Evolutionary conservation across 768 basidiomycete species (phyloP).

Genomic region (Tulasnella sp.): DNA sequence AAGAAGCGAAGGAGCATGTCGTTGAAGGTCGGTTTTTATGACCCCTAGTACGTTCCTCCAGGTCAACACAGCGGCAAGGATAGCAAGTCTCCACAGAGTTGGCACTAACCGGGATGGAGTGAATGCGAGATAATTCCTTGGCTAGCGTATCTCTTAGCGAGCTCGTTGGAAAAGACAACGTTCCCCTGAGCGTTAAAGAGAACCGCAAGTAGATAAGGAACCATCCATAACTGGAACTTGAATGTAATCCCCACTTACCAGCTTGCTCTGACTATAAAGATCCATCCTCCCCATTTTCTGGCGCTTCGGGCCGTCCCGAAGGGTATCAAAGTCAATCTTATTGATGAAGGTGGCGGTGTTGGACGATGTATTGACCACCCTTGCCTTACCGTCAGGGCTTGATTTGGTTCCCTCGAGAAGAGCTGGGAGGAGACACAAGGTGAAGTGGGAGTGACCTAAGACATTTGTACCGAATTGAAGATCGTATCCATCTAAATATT

Average conservation of each 20-base stretch:
- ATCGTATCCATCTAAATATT: slow-evolving; percentile 46
- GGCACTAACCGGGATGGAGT: slow-evolving; percentile 17
- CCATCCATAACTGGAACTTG: not conserved
- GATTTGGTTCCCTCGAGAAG: slow-evolving; percentile 42
- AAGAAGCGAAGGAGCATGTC: not conserved
- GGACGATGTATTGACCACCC: slow-evolving; percentile 50
- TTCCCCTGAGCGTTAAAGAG: slow-evolving; percentile 5
- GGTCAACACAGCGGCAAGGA: not conserved
- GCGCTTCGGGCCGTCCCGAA: slow-evolving; percentile 13
- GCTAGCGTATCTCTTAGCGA: slow-evolving; percentile 20
- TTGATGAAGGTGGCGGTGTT: slow-evolving; percentile 34
- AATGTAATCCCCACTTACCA: slow-evolving; percentile 24
- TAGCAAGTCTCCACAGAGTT: not conserved
- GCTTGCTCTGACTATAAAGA: slow-evolving; percentile 17
- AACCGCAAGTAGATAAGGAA: not conserved
- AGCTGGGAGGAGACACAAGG: slow-evolving; percentile 49
- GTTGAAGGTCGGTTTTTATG: slow-evolving; percentile 10
- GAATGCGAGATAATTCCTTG: slow-evolving; percentile 18
- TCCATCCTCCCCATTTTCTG: not conserved
- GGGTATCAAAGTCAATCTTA: slow-evolving; percentile 33
- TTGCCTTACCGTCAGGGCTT: slow-evolving; percentile 43
- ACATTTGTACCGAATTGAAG: slow-evolving; percentile 50
- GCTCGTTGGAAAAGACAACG: slow-evolving; percentile 26
- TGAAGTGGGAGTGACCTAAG: slow-evolving; percentile 56
- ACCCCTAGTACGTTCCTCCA: not conserved